Percentiles rank a stretch among this genome's conserved stretches.
phyloP scores from a whole-genome alignment of 1,284 basidiomycete species.

The Phellopilus nigrolimitatus region DNA sequence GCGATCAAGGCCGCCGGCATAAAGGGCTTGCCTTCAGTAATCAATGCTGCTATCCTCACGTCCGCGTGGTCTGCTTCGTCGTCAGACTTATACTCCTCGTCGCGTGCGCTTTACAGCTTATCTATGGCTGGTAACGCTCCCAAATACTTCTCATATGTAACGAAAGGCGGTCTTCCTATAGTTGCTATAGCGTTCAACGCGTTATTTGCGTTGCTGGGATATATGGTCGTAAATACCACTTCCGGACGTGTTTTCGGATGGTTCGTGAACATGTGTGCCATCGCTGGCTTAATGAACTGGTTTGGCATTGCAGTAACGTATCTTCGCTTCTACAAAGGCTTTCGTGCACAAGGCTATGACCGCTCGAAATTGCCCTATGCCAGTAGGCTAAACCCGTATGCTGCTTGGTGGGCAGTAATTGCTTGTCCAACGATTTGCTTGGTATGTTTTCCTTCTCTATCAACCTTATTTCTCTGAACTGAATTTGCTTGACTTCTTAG shows the following conservation, averaged over 20 bases:
- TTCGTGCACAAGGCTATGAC: slow-evolving; percentile 39
- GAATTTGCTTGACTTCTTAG: slow-evolving; percentile 31
- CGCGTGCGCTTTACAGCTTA: slow-evolving; percentile 80
- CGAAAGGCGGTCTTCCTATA: slow-evolving; percentile 72
- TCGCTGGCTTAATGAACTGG: slow-evolving; percentile 75
- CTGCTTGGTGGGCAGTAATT: slow-evolving; percentile 45
- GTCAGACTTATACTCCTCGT: slow-evolving; percentile 78
- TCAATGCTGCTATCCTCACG: slow-evolving; percentile 82
- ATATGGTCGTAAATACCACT: slow-evolving; percentile 57
- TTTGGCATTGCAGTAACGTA: slow-evolving; percentile 49
- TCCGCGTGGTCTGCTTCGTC: slow-evolving; percentile 86
- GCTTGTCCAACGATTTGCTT: slow-evolving; percentile 62
- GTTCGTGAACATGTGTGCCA: slow-evolving; percentile 70
- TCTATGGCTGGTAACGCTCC: slow-evolving; percentile 76
- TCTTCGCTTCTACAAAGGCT: slow-evolving; percentile 42
- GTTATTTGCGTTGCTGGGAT: slow-evolving; percentile 67
- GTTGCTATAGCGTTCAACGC: slow-evolving; percentile 65
- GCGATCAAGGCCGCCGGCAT: slow-evolving; percentile 74
- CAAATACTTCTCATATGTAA: slow-evolving; percentile 62
- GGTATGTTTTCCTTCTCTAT: slow-evolving; percentile 38
- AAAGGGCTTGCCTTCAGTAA: slow-evolving; percentile 68
- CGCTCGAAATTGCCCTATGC: slow-evolving; percentile 37
- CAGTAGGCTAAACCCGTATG: slow-evolving; percentile 32
- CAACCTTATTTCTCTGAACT: background rate
- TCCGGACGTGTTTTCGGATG: slow-evolving; percentile 72